phyloP scores from a whole-genome alignment of 108 stramenopile genomes.

The Bacterosira constricta region DNA sequence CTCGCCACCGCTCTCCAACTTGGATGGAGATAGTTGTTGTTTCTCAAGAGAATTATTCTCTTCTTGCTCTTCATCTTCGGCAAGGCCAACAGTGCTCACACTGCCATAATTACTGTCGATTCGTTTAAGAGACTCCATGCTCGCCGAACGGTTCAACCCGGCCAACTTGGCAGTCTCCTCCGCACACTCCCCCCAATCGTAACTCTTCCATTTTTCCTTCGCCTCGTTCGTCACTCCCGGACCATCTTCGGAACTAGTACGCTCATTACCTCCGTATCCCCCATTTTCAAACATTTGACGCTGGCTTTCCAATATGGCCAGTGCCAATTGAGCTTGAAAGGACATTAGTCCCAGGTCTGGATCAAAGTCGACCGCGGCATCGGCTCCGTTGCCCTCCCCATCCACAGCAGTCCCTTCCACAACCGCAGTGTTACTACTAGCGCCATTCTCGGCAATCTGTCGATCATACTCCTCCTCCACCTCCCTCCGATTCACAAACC shows the following conservation, averaged over 20 bases:
- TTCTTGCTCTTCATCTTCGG: background rate
- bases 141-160: constrained; percentile 23
- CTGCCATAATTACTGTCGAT: constrained; percentile 37
- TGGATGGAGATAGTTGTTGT: constrained; percentile 21
- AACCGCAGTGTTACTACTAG: background rate
- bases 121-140: background rate
- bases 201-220: constrained; percentile 68
- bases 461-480: constrained; percentile 79
- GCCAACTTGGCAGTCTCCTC: constrained; percentile 45
- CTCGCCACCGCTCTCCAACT: constrained; percentile 25
- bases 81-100: constrained; percentile 4
- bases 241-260: constrained; percentile 27
- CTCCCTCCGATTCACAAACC: constrained; percentile 62
- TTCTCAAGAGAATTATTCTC: background rate
- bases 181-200: constrained; percentile 59
- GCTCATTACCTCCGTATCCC: constrained; percentile 75
- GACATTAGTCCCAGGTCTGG: constrained; percentile 69
- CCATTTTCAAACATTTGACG: constrained; percentile 86
- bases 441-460: constrained; percentile 37
- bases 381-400: constrained; percentile 7
- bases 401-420: background rate
- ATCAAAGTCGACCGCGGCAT: constrained; percentile 49
- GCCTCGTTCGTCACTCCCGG: constrained; percentile 78
- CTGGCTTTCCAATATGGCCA: constrained; percentile 88
- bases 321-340: constrained; percentile 91